A percentile compares a stretch with the other conserved stretches of the same genome.
These are phyloP conservation scores for Penicillium sp. DNA, from an alignment of 2,329 filamentous ascomycete genomes.

Conservation along the genomic window DNA sequence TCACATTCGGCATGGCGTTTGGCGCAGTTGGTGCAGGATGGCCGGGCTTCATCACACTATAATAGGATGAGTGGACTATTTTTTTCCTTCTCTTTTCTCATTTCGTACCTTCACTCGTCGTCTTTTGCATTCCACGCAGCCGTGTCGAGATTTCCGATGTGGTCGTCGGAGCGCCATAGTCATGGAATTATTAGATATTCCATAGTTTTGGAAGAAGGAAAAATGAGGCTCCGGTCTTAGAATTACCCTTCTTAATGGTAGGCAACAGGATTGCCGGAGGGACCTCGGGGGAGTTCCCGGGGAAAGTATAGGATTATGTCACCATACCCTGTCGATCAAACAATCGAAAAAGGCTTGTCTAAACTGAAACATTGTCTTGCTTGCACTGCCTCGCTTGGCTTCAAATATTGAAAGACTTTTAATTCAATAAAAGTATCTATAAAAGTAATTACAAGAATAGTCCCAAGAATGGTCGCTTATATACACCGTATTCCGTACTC, in stretches of 20 bases:
- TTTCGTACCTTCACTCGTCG: slow-evolving; percentile 34
- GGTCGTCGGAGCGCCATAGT: slow-evolving; percentile 36
- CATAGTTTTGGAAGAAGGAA: slow-evolving; percentile 7
- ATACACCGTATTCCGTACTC: not conserved
- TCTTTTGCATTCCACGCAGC: slow-evolving; percentile 36
- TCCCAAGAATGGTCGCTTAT: not conserved
- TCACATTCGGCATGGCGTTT: slow-evolving; percentile 34
- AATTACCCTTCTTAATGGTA: not conserved
- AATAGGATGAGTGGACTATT: not conserved
- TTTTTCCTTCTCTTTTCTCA: not conserved
- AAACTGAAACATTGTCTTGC: slow-evolving; percentile 23
- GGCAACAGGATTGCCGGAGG: slow-evolving; percentile 24
- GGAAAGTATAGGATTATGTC: slow-evolving; percentile 10
- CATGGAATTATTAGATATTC: slow-evolving; percentile 3
- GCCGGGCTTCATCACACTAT: slow-evolving; percentile 35
- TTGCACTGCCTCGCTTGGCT: slow-evolving; percentile 16
- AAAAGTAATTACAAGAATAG: too few species aligned
- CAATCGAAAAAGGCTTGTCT: slow-evolving; percentile 18
- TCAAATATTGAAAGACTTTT: too few species aligned
- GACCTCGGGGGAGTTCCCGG: not conserved
- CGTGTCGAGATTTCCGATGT: slow-evolving; percentile 37
- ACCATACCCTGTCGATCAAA: slow-evolving; percentile 27
- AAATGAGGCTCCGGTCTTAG: not conserved
- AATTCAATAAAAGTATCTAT: too few species aligned
- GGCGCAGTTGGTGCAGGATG: slow-evolving; percentile 33